Percentiles rank a stretch among this genome's conserved stretches.
Conservation (phyloP, 352 stramenopile species). For the Sclerospora graminicola region DNA sequence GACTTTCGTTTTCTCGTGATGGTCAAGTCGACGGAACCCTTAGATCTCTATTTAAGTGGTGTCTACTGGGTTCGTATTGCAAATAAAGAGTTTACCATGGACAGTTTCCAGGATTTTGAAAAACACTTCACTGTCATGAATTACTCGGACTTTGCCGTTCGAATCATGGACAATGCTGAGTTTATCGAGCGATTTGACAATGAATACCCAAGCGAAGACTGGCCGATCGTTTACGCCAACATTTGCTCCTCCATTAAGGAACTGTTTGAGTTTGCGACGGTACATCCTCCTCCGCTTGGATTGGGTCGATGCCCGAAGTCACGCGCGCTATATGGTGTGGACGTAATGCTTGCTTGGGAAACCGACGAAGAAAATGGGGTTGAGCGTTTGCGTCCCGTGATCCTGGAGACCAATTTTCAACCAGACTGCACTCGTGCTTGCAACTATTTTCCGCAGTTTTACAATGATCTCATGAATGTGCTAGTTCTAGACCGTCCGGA, state of each 20-base stretch:
- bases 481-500: conserved; percentile 33
- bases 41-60: conserved; percentile 39
- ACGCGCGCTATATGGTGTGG: conserved; percentile 42
- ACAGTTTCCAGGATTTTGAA: conserved; percentile 44
- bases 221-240: conserved; percentile 26
- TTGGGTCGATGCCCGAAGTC: conserved; percentile 42
- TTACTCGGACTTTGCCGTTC: conserved; percentile 35
- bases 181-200: conserved; percentile 38
- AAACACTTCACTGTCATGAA: conserved; percentile 64
- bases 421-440: conserved; percentile 43
- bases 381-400: conserved; percentile 30
- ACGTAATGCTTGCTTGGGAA: conserved; percentile 44
- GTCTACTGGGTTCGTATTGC: conserved; percentile 45
- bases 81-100: conserved; percentile 49
- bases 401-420: conserved; percentile 49
- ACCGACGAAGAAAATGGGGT: conserved; percentile 23
- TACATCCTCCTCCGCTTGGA: conserved; percentile 29
- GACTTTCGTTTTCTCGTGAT: conserved; percentile 50
- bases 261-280: conserved; percentile 34
- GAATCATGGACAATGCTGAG: conserved; percentile 41
- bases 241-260: conserved; percentile 40
- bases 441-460: conserved; percentile 46
- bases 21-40: conserved; percentile 37
- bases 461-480: conserved; percentile 47
- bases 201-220: conserved; percentile 42